A percentile compares a stretch with the other conserved stretches of the same genome.
phyloP scores from a whole-genome alignment of 78 protist genomes.

The Isochrysis galbana region DNA sequence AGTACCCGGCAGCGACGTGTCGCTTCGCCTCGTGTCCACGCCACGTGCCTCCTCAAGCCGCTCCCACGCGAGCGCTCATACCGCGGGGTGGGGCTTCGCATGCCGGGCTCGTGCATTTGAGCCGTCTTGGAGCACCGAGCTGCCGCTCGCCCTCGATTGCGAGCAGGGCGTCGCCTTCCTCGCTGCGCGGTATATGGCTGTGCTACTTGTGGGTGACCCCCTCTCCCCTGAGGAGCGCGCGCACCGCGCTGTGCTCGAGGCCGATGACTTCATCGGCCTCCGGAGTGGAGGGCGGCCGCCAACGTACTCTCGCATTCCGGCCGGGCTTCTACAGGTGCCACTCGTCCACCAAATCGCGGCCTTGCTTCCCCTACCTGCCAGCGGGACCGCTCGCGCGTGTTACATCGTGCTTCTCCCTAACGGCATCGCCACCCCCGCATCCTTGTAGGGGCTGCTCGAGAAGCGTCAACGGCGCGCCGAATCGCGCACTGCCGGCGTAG shows the following conservation, averaged over 20 bases:
- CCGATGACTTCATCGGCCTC: neutral
- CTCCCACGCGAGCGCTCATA: neutral
- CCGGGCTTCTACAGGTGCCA: no score
- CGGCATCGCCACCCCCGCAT: no score
- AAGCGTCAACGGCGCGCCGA: conserved; percentile 3
- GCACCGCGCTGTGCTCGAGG: neutral
- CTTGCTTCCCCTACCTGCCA: no score
- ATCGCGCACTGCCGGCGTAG: neutral
- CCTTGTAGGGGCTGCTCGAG: neutral
- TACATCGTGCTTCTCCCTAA: neutral
- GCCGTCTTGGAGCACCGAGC: neutral
- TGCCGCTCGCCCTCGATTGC: conserved; percentile 1
- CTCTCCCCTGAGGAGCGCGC: conserved; percentile 7
- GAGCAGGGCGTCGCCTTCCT: neutral
- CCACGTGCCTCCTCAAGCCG: no score
- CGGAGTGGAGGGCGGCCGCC: no score
- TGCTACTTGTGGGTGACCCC: neutral
- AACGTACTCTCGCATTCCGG: no score
- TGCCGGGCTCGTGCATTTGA: neutral
- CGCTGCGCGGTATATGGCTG: neutral
- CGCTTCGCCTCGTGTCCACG: neutral
- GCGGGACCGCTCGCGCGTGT: neutral
- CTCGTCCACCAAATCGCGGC: no score
- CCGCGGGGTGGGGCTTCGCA: neutral
- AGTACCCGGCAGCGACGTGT: neutral